Base-by-base conservation (phyloP, 768 basidiomycete species). In the Boletus vermiculosoides region DNA sequence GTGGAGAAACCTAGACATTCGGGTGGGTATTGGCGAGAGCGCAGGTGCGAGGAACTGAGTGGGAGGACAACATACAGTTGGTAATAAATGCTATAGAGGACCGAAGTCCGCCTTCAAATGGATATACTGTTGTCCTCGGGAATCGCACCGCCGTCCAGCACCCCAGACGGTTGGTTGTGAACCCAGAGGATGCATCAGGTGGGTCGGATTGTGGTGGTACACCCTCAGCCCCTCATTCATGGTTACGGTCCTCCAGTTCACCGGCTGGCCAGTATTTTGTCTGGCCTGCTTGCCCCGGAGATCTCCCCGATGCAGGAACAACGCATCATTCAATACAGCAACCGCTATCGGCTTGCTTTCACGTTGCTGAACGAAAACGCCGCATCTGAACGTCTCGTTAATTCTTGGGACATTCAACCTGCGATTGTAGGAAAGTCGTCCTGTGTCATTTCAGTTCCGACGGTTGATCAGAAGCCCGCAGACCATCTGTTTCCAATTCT, bases 341-440 rank as follows among this genome's bases (percentile, higher is more conserved):
- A 85, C 5, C 84, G 83, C 45, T 91, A 92, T 71, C 87, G 93
- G 42, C 80, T 98, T 15, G 85, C 92, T n/a, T 97, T 98, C 75
- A 91, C 90, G 15, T 76, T 99, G 8, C 74, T 99, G 50, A 96
- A 98, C 67, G 93, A 98, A 73, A 90, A 98, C 68, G 83, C 89
- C 4, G 76, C 88, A 2, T 78, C 80, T 13, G 88, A 88, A 7
- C 77, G 76, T 22, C 76, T 78, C 25, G 78, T 86, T 18, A 58
- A 77, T 31, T 75, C 80, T 7, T 98, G 96, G 96, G 85, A 94
- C 44, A 78, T 96, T 15, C 72, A 83, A 47, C 61, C 71, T 20
- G 85, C 85, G 10, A 74, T 97, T 12, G 62, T 74, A 30, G 76
- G 94, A 94, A 59, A 63, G 88, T 79, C 16, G 12, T 37, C 47